A percentile compares a stretch with the other conserved stretches of the same genome.
These are phyloP conservation scores for Aspergillus viridinutans DNA, from an alignment of 2,329 filamentous ascomycete genomes.

Conservation along the genomic window DNA sequence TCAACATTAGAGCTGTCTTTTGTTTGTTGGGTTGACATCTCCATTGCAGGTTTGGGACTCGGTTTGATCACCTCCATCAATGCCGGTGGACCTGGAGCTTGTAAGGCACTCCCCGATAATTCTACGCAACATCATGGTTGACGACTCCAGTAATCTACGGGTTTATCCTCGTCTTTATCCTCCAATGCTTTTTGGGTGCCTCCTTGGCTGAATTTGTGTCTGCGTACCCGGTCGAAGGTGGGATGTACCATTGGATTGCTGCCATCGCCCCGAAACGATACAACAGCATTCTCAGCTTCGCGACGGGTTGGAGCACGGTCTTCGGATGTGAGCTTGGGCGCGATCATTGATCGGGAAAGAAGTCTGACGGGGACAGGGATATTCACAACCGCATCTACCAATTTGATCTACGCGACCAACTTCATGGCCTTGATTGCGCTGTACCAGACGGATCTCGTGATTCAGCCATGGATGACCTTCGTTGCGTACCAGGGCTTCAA, in stretches of 20 bases:
- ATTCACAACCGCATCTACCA: conserved; percentile 44
- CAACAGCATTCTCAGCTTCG: conserved; percentile 42
- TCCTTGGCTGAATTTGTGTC: conserved; percentile 48
- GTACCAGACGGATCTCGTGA: conserved; percentile 37
- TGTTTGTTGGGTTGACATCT: no score
- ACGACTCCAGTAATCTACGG: conserved; percentile 45
- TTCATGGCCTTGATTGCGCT: conserved; percentile 43
- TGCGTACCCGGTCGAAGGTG: conserved; percentile 47
- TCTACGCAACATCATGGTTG: conserved; percentile 8
- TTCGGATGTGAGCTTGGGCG: conserved; percentile 30
- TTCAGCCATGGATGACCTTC: conserved; percentile 49
- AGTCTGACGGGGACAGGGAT: conserved; percentile 33
- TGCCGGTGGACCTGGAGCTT: conserved; percentile 45
- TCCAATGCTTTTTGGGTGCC: conserved; percentile 45
- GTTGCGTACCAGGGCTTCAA: conserved; percentile 39
- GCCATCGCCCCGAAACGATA: conserved; percentile 41
- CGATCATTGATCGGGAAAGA: neutral
- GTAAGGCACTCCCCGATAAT: conserved; percentile 12
- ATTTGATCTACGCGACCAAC: conserved; percentile 42
- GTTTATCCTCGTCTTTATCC: conserved; percentile 46
- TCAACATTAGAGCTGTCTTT: no score
- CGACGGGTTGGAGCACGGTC: conserved; percentile 44
- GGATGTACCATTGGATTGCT: conserved; percentile 52
- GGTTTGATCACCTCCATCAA: conserved; percentile 46
- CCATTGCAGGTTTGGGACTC: conserved; percentile 33